Evolutionary conservation across 2,329 filamentous ascomycete species (phyloP), one percentile per base, ranked within the genome.

Genomic region (Xylaria sp.): DNA sequence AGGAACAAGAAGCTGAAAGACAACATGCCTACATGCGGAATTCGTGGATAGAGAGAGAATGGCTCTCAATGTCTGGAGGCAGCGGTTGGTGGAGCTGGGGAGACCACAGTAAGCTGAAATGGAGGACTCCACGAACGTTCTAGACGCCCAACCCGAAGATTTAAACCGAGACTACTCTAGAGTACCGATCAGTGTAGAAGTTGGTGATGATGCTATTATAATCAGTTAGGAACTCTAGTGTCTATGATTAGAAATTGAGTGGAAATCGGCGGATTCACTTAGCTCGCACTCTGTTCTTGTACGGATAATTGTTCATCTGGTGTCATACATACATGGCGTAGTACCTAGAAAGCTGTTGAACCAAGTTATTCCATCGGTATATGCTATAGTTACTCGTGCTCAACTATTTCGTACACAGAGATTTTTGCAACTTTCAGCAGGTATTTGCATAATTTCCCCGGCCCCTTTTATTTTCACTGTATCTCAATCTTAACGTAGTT

Each of bases 1-100:
- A 48, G n/a, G 8, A 27, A 3, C 37, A 57, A 27, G 44, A 59
- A 16, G 25, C 29, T 29, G 23, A 16, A n/a, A 50, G 44, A 42
- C 1, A 65, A 40, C 35, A 8, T 8, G 35, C 2, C 2, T 57
- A 40, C 18, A 16, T 66, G 48, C 5, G 32, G 12, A 57, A 50
- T 6, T 57, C 50, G 12, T 23, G 16, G 48, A 32, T 29, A 13
- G 2, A 48, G 40, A 60, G 48, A 21, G 48, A 40, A 50, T 4
- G 0, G 1, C n/a, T 57, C 37, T 37, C 5, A 4, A 47, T 13
- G 21, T 1, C 6, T 10, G 63, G 57, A 1, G 57, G 27, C 3
- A 60, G 47, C 23, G 51, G 64, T 50, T 66, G 51, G 63, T 66
- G 50, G 63, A 51, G 50, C 18, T 66, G 21, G 63, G 57, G 40